A percentile compares a stretch with the other conserved stretches of the same genome.
phyloP scores from a whole-genome alignment of 768 basidiomycete species.

The Austroboletus eburneus region DNA sequence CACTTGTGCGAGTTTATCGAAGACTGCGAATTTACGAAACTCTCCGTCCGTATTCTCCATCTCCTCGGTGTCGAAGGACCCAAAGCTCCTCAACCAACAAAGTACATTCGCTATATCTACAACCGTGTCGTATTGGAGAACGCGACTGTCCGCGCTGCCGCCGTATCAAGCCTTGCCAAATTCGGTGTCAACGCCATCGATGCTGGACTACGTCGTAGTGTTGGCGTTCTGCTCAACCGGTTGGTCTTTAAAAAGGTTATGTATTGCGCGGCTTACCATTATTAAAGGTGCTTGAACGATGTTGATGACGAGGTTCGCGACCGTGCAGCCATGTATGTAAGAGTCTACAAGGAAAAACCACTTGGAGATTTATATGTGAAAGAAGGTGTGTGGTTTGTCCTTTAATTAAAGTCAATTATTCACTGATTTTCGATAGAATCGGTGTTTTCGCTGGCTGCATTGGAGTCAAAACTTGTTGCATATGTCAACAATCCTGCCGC shows the following conservation, averaged over 20 bases:
- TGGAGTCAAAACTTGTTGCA: slow-evolving; percentile 89
- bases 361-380: slow-evolving; percentile 86
- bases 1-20: slow-evolving; percentile 99
- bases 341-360: slow-evolving; percentile 70
- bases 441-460: slow-evolving; percentile 82
- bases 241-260: slow-evolving; percentile 35
- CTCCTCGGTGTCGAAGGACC: slow-evolving; percentile 95
- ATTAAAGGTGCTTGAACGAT: slow-evolving; percentile 85
- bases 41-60: slow-evolving; percentile 95
- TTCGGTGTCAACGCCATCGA: slow-evolving; percentile 92
- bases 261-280: not conserved
- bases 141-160: slow-evolving; percentile 94
- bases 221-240: slow-evolving; percentile 84
- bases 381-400: slow-evolving; percentile 61
- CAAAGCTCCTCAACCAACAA: slow-evolving; percentile 91
- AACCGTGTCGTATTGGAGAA: slow-evolving; percentile 99
- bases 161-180: slow-evolving; percentile 91
- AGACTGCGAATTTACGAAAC: slow-evolving; percentile 99
- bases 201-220: slow-evolving; percentile 72
- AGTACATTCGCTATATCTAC: slow-evolving; percentile 99
- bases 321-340: slow-evolving; percentile 92
- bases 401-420: not conserved
- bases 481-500: slow-evolving; percentile 86
- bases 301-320: slow-evolving; percentile 99
- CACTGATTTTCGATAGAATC: slow-evolving; percentile 57